phyloP scores from a whole-genome alignment of 768 basidiomycete genomes.

The Lactarius akahatsu region DNA sequence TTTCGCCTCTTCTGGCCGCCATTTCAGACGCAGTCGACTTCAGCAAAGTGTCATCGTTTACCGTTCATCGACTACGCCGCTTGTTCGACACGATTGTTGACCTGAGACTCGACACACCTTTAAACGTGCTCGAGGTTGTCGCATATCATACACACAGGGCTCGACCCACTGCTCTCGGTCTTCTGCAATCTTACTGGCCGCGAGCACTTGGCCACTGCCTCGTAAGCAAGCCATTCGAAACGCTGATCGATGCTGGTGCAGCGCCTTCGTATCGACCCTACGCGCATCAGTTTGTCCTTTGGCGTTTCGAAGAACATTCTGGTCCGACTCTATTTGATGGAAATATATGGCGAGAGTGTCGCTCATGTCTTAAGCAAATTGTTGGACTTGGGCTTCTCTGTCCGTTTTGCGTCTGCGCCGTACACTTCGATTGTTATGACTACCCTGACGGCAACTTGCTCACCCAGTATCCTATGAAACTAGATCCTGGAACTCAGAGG shows the following conservation, averaged over 20 bases:
- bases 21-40: constrained; percentile 59
- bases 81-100: constrained; percentile 54
- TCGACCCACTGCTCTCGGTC: constrained; percentile 52
- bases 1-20: constrained; percentile 61
- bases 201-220: constrained; percentile 63
- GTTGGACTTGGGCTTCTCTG: constrained; percentile 72
- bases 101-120: constrained; percentile 64
- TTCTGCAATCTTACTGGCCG: constrained; percentile 67
- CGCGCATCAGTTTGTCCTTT: constrained; percentile 67
- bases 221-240: constrained; percentile 53
- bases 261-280: constrained; percentile 40
- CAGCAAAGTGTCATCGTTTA: constrained; percentile 36
- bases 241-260: constrained; percentile 37
- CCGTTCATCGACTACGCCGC: constrained; percentile 49
- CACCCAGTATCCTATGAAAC: constrained; percentile 49
- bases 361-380: constrained; percentile 53
- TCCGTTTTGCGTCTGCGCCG: constrained; percentile 62
- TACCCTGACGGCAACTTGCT: constrained; percentile 61
- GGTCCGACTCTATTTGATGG: constrained; percentile 35
- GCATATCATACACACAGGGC: constrained; percentile 62
- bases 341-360: constrained; percentile 48
- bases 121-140: constrained; percentile 68
- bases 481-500: constrained; percentile 50
- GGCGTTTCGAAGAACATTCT: constrained; percentile 49
- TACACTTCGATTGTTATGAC: constrained; percentile 82